Evolutionary conservation across 2,329 filamentous ascomycete genomes (phyloP), one percentile per base, ranked within the genome.

Genomic region (Sporothrix humicola): DNA sequence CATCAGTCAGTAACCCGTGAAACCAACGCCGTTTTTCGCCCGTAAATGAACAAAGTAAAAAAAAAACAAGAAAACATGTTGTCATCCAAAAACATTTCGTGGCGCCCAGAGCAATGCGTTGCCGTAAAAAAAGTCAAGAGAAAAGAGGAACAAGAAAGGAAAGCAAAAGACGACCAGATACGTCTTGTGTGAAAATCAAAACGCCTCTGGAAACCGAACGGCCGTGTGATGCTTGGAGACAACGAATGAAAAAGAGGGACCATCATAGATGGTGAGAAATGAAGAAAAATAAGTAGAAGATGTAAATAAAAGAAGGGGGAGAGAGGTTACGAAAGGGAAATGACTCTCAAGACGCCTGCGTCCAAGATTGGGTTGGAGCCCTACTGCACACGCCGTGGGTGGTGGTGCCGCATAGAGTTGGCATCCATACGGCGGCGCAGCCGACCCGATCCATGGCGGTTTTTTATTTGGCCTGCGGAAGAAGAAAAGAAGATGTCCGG

Each of bases 391-490:
- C 72, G 73, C 9, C 72, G 70, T 15, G 72, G 15, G 46, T 54
- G 75, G 31, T 71, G 56, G 26, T 75, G 74, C 8, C 74, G 73
- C 23, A 73, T 44, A 12, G 70, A 71, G n/a, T n/a, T 63, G 42
- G 63, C 31, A 31, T 76, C 73, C 26, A 75, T 61, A 26, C 69
- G 74, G 8, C 75, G 73, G 31, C 73, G 75, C 26, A 76, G 58
- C 46, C 68, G 42, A 12, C 70, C 66, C 5, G 68, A 63, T 10
- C 68, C 44, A 20, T 73, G 73, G 3, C 72, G 75, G 31, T 63
- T 54, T 68, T 72, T 75, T n/a, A 75, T 73, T 74, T 76, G 75
- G 15, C 75, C 75, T 76, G 54, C 37, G 48, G 54, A 69, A 48
- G 42, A 17, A 50, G 23, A 44, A 69, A 61, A 66, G 63, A n/a